Conservation (phyloP, 2,329 filamentous ascomycete genomes). For the Ophiosphaerella herpotricha region DNA sequence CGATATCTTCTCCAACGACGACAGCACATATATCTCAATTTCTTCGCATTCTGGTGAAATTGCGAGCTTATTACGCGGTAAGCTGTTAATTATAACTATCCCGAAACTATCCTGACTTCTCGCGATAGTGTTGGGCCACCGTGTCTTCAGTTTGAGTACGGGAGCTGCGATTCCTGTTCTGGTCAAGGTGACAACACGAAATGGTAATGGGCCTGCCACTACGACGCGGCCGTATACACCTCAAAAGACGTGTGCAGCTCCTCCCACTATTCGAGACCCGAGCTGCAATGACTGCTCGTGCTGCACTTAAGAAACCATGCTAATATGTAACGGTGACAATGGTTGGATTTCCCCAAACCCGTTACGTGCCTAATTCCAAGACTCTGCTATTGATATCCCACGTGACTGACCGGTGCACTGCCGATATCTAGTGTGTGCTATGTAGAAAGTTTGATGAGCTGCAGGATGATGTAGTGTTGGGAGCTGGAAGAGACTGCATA, state of each 20-base stretch:
- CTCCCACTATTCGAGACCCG: constrained; percentile 35
- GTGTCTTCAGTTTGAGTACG: constrained; percentile 65
- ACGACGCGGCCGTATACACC: constrained; percentile 32
- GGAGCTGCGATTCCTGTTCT: constrained; percentile 71
- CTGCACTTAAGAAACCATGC: constrained; percentile 18
- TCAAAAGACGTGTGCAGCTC: constrained; percentile 32
- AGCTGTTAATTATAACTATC: neutral
- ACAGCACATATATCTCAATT: constrained; percentile 56
- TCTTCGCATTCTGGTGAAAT: constrained; percentile 66
- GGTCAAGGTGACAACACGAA: constrained; percentile 60
- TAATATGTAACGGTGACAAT: too few relatives aligned
- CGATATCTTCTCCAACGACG: constrained; percentile 58
- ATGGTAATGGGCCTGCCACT: constrained; percentile 35
- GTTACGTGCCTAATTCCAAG: too few relatives aligned
- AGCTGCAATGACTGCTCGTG: constrained; percentile 45
- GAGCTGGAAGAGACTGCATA: neutral
- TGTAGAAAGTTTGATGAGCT: neutral
- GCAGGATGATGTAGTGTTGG: neutral
- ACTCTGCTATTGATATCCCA: too few relatives aligned
- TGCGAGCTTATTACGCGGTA: constrained; percentile 54
- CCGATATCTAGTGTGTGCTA: neutral
- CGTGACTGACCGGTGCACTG: too few relatives aligned
- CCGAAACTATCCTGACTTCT: constrained; percentile 2
- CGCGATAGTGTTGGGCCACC: constrained; percentile 60
- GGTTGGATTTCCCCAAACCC: too few relatives aligned